Percentiles rank a stretch among this genome's conserved stretches.
These are phyloP conservation scores for Fusarium cicatricum DNA, from an alignment of 2,329 filamentous ascomycete genomes.

Conservation along the genomic window DNA sequence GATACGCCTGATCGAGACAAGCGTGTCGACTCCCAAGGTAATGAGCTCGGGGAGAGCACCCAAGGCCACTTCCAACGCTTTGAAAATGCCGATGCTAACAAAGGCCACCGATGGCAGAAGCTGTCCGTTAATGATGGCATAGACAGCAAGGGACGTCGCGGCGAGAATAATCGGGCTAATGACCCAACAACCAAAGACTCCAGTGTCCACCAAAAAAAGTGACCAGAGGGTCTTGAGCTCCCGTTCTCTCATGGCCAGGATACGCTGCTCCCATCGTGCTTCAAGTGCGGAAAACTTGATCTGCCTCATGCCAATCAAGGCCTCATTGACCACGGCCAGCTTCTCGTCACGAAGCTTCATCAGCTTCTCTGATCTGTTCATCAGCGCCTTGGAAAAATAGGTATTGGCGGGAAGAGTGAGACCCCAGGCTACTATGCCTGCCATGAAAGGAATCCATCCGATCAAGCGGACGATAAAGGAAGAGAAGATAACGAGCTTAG, in stretches of 20 bases:
- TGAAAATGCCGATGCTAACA: constrained; percentile 78
- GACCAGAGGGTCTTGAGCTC: constrained; percentile 74
- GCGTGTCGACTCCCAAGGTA: constrained; percentile 74
- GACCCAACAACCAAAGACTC: constrained; percentile 74
- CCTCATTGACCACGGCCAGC: constrained; percentile 78
- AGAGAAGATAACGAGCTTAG: constrained; percentile 72
- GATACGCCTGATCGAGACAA: constrained; percentile 76
- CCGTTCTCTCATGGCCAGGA: constrained; percentile 66
- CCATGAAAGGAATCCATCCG: constrained; percentile 73
- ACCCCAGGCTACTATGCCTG: constrained; percentile 70
- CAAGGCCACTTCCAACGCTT: constrained; percentile 75
- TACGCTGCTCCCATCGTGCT: constrained; percentile 76
- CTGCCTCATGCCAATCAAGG: constrained; percentile 80
- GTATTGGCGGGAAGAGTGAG: constrained; percentile 74
- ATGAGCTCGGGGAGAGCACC: constrained; percentile 77
- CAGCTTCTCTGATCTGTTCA: constrained; percentile 70
- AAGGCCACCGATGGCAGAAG: constrained; percentile 80
- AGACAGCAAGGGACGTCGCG: constrained; percentile 73
- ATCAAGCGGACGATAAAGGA: constrained; percentile 73
- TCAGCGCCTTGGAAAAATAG: constrained; percentile 70
- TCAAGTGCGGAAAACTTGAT: constrained; percentile 87
- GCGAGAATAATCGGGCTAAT: constrained; percentile 77
- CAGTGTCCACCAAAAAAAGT: constrained; percentile 70
- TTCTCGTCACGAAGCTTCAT: constrained; percentile 83
- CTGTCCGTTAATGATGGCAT: constrained; percentile 68